Base-by-base conservation (phyloP, 805 yeast genomes). In the Millerago galiae region DNA sequence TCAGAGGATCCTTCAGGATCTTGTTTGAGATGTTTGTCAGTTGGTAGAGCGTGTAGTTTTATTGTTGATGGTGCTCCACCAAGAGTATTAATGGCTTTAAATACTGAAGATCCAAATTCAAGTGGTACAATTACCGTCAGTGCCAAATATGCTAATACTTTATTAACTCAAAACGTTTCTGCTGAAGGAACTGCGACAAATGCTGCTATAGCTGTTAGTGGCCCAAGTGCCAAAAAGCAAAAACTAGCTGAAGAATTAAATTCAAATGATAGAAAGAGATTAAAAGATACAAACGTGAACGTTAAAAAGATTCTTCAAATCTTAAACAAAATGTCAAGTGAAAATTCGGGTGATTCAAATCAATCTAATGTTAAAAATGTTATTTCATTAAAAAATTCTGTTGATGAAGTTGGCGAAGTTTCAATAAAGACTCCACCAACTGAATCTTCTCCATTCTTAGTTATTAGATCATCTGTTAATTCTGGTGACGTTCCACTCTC, bases 1-100 rank as follows among this genome's bases (percentile, higher is more conserved):
- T 68, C 77, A 2, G 59, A 60, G 8, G 50, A 56, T 11, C 66
- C 74, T 1, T 58, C 63, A 12, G 45, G 43, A 8, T 66, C 76
- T 3, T 81, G 89, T 61, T 59, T 80, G 16, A 61, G 87, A 17
- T 82, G 89, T 53, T 60, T 67, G 1, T 75, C 80, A 5, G 59
- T 79, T 31, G 72, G 69, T 6, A 60, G 67, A 26, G 61, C 56
- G 17, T 82, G 89, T 27, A 49, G 53, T 11, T 52, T 53, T 36
- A 40, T 48, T 6, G 36, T 40, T 3, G 54, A 52, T 16, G 53
- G 52, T 5, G 37, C 49, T 3, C 54, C 53, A 4, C 26, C 34
- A n/a, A 37, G 35, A 47, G 18, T 45, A 34, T 30, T 48, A 43
- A 5, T 34, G 28, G 3, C 28, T 7, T 8, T 29, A 36, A 38